Evolutionary conservation across 176 grass and related monocot species (phyloP).

Genomic region (Metroxylon sagu): DNA sequence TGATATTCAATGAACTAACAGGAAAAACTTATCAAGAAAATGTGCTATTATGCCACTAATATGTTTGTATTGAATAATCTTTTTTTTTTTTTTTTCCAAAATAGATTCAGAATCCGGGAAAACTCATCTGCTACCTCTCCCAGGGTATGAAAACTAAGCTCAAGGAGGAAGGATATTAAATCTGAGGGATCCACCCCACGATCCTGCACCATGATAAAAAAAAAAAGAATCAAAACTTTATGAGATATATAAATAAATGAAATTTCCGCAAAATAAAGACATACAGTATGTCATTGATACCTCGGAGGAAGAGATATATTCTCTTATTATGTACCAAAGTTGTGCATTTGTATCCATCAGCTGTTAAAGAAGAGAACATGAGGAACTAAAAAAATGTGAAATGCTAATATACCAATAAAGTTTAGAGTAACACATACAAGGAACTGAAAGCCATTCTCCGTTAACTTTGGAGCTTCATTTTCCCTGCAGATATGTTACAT

Average conservation of each 20-base stretch:
- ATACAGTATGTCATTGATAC: slow-evolving; percentile 30
- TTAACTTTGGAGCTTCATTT: slow-evolving; percentile 71
- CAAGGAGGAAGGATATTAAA: slow-evolving; percentile 89
- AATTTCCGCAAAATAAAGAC: not conserved
- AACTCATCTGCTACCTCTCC: slow-evolving; percentile 46
- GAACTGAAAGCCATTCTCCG: slow-evolving; percentile 95
- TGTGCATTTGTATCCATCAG: slow-evolving; percentile 94
- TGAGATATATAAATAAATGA: too few relatives aligned
- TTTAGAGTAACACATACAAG: slow-evolving; percentile 37
- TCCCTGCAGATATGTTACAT: slow-evolving; percentile 53
- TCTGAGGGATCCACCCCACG: slow-evolving; percentile 79
- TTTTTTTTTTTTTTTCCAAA: too few relatives aligned
- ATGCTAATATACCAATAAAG: slow-evolving; percentile 18
- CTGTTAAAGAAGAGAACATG: slow-evolving; percentile 36
- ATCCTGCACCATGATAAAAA: slow-evolving; percentile 41
- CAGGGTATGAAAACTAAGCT: slow-evolving; percentile 83
- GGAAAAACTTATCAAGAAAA: too few relatives aligned
- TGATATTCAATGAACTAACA: too few relatives aligned
- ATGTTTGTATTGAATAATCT: too few relatives aligned
- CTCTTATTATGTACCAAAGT: slow-evolving; percentile 97
- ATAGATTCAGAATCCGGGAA: too few relatives aligned
- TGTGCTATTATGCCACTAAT: too few relatives aligned
- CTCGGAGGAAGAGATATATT: slow-evolving; percentile 94
- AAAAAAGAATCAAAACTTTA: not conserved
- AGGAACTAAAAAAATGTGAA: slow-evolving; percentile 19